Evolutionary conservation across 768 basidiomycete genomes (phyloP).

Genomic region (Macrocybe gigantea): DNA sequence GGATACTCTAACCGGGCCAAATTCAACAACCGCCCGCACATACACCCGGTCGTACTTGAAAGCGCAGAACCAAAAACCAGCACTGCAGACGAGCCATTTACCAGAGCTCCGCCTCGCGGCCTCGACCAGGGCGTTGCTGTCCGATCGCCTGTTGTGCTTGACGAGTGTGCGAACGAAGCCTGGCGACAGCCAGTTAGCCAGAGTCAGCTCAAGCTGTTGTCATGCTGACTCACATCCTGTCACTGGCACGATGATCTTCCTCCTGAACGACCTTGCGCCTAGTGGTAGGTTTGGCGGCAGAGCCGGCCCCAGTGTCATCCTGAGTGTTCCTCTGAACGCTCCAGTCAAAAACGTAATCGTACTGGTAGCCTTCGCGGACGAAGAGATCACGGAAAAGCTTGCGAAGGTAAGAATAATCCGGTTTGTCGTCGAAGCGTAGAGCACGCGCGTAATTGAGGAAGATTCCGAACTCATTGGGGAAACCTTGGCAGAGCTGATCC

Average conservation of each 20-base stretch:
- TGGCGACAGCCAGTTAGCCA: conserved; percentile 23
- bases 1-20: conserved; percentile 6
- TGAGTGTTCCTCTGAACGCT: conserved; percentile 75
- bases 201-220: conserved; percentile 5
- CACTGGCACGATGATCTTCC: conserved; percentile 76
- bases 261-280: conserved; percentile 81
- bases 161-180: conserved; percentile 85
- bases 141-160: conserved; percentile 64
- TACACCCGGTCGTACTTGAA: conserved; percentile 40
- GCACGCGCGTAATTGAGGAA: conserved; percentile 99
- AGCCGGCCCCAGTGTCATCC: conserved; percentile 63
- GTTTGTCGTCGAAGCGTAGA: conserved; percentile 99
- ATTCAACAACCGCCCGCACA: conserved; percentile 43
- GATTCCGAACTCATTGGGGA: conserved; percentile 98
- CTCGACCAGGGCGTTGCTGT: conserved; percentile 38
- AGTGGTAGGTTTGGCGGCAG: conserved; percentile 50
- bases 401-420: conserved; percentile 98
- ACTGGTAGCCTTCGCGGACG: conserved; percentile 96
- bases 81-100: conserved; percentile 28
- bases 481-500: conserved; percentile 96
- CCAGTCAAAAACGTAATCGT: conserved; percentile 99
- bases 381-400: conserved; percentile 99
- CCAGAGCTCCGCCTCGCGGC: conserved; percentile 51
- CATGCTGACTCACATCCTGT: conserved; percentile 64
- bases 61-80: conserved; percentile 23